Percentiles rank a stretch among this genome's conserved stretches.
Conservation (phyloP, 768 basidiomycete genomes). For the Suillus subalutaceus region DNA sequence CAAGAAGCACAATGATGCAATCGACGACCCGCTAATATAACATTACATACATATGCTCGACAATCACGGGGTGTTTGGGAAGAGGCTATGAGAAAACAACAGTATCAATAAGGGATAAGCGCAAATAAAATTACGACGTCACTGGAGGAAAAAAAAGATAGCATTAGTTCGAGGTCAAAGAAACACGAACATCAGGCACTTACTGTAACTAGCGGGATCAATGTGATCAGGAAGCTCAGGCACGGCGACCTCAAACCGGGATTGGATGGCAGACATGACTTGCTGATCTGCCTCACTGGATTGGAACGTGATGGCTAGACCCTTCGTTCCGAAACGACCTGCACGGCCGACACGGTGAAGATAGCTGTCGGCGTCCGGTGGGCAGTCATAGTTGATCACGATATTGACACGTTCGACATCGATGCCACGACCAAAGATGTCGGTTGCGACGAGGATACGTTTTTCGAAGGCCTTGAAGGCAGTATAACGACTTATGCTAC, state of each 20-base stretch:
- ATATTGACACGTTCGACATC: constrained; percentile 99
- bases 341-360: constrained; percentile 99
- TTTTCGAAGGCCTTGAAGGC: constrained; percentile 99
- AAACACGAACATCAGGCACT: constrained; percentile 36
- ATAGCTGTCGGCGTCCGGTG: constrained; percentile 97
- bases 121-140: constrained; percentile 44
- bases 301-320: constrained; percentile 97
- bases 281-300: constrained; percentile 90
- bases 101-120: constrained; percentile 14
- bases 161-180: neutral
- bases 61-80: constrained; percentile 10
- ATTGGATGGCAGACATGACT: constrained; percentile 94
- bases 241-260: constrained; percentile 96
- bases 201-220: constrained; percentile 94
- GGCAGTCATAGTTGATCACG: constrained; percentile 98
- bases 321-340: constrained; percentile 99
- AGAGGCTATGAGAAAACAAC: constrained; percentile 7
- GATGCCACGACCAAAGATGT: constrained; percentile 99
- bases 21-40: constrained; percentile 21
- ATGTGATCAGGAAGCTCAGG: constrained; percentile 93
- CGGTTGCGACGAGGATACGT: constrained; percentile 98
- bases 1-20: constrained; percentile 9
- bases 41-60: constrained; percentile 22
- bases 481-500: constrained; percentile 90
- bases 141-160: constrained; percentile 30